phyloP scores from a whole-genome alignment of 1,139 yeast species.

The Pneumocystis murina region DNA sequence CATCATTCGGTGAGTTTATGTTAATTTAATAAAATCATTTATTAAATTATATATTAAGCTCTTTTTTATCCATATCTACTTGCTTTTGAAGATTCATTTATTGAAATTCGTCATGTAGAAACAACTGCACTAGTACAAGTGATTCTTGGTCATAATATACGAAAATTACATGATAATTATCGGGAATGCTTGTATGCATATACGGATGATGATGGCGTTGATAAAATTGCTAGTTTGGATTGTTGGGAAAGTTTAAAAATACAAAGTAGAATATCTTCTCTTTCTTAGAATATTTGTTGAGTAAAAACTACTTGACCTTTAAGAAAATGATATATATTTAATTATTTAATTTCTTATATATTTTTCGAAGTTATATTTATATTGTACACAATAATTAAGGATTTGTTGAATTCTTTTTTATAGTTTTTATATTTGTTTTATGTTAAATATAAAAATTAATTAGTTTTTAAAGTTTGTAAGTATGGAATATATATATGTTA shows the following conservation, averaged over 20 bases:
- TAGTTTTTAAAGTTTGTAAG: not conserved
- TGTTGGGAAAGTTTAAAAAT: constrained; percentile 46
- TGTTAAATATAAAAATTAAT: not conserved
- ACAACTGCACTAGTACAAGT: constrained; percentile 72
- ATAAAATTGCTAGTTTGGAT: constrained; percentile 80
- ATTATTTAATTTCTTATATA: not conserved
- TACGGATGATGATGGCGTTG: constrained; percentile 63
- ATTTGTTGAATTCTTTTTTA: not conserved
- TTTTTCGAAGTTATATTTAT: not conserved
- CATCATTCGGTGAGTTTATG: constrained; percentile 35
- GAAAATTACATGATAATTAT: not conserved
- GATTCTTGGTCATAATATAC: constrained; percentile 83
- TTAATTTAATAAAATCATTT: not conserved
- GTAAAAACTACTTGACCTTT: not conserved
- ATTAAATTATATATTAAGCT: constrained; percentile 27
- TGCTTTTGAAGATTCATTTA: constrained; percentile 78
- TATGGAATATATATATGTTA: not conserved
- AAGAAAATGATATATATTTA: not conserved
- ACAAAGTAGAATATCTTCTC: constrained; percentile 9
- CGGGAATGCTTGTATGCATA: not conserved
- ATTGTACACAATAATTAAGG: not conserved
- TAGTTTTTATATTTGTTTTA: not conserved
- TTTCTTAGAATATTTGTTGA: not conserved
- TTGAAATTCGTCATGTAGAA: constrained; percentile 85
- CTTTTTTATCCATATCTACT: constrained; percentile 83